Base-by-base conservation (phyloP, 176 grass and related monocot genomes). In the Carex kokanica region DNA sequence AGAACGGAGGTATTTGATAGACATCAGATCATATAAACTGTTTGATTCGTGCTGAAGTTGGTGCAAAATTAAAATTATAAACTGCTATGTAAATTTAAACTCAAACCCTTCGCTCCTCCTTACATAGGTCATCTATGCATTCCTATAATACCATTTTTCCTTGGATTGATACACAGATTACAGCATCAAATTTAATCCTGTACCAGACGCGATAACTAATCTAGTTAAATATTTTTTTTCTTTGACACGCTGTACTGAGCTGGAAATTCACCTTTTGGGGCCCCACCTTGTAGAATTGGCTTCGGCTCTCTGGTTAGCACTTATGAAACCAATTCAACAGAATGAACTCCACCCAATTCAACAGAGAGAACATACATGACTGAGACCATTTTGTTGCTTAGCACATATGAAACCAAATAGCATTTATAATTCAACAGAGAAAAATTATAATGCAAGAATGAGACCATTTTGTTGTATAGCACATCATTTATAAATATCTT, bases 401-500 rank as follows among this genome's bases (percentile, higher is more conserved):
- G 38, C 18, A 72, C 40, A 47, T 40, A 8, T 16, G 64, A 36
- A 32, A 66, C 64, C 34, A 2, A 8, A 36, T 5, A 68, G 1
- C 16, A 40, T 38, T 68, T 40, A 40, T 68, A 40, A 68, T 49
- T 73, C 34, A 45, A 73, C 8, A 13, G n/a, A 47, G 40, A 73
- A 24, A 41, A 49, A 36, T 5, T 5, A 13, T 43, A 20, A 21
- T 43, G 67, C 67, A 45, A 71, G 67, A 43, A 3, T 13, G 18
- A 45, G 38, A 47, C 38, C 36, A n/a, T 23, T 71, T 71, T 71
- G 67, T 71, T 71, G 67, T 15, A 20, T 71, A 71, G 67, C 67
- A 27, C n/a, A 21, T 17, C 67, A 45, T 45, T 71, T 43, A 45
- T 71, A 71, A 23, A 16, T 71, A 71, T 71, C 67, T 71, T 71